Evolutionary conservation across 225 moss, liverwort and hornwort genomes (phyloP).

Genomic region (Lunularia cruciata): DNA sequence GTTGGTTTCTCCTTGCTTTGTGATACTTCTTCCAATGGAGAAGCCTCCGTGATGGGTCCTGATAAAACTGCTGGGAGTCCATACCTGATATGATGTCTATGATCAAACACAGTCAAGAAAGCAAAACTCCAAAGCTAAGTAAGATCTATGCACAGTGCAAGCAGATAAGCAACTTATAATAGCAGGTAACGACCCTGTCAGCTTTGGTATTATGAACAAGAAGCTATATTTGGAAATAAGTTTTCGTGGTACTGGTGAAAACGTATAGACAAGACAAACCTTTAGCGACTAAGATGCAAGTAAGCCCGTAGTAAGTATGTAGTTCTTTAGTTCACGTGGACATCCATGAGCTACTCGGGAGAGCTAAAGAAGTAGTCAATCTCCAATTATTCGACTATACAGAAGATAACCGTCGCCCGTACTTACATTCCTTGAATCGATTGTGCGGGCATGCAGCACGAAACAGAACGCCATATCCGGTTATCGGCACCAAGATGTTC

Average conservation of each 20-base stretch:
- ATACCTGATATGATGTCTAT: constrained; percentile 32
- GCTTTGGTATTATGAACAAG: background rate
- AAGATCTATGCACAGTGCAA: constrained; percentile 13
- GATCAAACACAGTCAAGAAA: constrained; percentile 14
- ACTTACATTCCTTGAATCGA: constrained; percentile 30
- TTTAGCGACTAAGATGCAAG: background rate
- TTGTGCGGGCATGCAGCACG: constrained; percentile 1
- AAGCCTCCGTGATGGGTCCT: constrained; percentile 41
- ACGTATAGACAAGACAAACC: background rate
- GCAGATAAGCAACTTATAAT: background rate
- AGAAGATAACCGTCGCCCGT: background rate
- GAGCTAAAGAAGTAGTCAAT: background rate
- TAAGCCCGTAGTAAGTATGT: too few species aligned
- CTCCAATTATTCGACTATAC: background rate
- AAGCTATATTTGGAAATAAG: background rate
- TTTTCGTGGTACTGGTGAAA: too few species aligned
- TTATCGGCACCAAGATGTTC: constrained; percentile 32
- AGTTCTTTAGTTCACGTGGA: background rate
- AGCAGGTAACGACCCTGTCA: background rate
- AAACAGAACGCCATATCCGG: constrained; percentile 17
- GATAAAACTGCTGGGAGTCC: constrained; percentile 37
- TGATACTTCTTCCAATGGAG: constrained; percentile 35
- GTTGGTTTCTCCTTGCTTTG: constrained; percentile 16
- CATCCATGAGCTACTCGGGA: background rate
- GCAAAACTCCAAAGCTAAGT: too few species aligned